These are phyloP conservation scores for Ophiostoma montium DNA, from an alignment of 2,329 filamentous ascomycete species.

Conservation along the genomic window DNA sequence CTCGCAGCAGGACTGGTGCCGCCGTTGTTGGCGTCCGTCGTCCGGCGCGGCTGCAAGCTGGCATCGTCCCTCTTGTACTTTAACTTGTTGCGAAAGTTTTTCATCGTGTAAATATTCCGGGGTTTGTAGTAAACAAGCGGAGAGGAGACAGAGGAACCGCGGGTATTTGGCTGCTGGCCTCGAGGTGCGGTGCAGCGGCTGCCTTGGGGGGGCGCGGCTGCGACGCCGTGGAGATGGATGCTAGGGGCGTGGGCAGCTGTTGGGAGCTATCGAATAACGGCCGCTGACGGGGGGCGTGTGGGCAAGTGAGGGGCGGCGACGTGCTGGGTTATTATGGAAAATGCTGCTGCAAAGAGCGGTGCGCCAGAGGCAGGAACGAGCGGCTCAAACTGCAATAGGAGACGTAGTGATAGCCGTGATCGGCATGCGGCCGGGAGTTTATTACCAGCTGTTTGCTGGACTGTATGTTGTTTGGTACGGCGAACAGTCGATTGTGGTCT, in stretches of 20 bases:
- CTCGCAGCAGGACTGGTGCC: not conserved
- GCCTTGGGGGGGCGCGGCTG: no score
- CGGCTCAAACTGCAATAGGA: not conserved
- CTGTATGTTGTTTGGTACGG: no score
- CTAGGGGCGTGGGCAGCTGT: no score
- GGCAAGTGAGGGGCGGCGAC: no score
- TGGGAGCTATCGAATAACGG: no score
- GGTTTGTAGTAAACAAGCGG: not conserved
- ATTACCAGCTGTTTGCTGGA: not conserved
- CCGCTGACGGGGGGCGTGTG: no score
- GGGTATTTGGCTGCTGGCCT: not conserved
- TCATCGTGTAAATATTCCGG: no score
- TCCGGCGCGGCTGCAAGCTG: not conserved
- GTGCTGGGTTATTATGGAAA: no score
- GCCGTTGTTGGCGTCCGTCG: not conserved
- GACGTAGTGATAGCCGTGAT: not conserved
- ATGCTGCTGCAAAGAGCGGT: not conserved
- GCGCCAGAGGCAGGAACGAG: not conserved
- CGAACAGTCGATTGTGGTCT: no score
- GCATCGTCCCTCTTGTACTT: constrained; percentile 4
- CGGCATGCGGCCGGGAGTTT: not conserved
- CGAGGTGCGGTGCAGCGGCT: no score
- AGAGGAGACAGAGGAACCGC: not conserved
- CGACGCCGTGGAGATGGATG: no score
- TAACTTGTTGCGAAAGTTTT: constrained; percentile 11